Conservation (phyloP, 2,329 filamentous ascomycete species). For the Xylaria sp. region DNA sequence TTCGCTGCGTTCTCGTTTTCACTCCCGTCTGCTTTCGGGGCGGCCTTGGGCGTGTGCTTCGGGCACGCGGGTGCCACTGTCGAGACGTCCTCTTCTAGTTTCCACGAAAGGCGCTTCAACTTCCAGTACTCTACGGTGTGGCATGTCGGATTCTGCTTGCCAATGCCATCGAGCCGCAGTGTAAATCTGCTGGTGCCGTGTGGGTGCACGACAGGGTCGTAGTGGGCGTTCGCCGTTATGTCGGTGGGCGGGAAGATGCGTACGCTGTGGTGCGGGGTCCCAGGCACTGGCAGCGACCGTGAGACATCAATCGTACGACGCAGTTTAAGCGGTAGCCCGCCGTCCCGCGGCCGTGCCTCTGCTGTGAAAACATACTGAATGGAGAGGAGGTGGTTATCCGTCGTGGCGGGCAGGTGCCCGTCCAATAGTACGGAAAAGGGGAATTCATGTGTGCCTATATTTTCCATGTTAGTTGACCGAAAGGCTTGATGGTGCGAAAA, state of each 20-base stretch:
- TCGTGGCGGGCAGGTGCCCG: conserved; percentile 86
- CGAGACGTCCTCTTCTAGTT: conserved; percentile 87
- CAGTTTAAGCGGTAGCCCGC: conserved; percentile 70
- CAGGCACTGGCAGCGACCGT: conserved; percentile 79
- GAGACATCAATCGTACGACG: conserved; percentile 77
- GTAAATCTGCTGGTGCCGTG: conserved; percentile 83
- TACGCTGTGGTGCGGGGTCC: conserved; percentile 86
- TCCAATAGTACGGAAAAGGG: conserved; percentile 90
- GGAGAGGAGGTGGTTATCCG: conserved; percentile 76
- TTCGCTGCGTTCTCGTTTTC: conserved; percentile 44
- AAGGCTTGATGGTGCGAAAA: background rate
- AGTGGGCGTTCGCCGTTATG: conserved; percentile 84
- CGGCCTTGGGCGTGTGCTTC: conserved; percentile 72
- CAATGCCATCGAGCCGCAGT: conserved; percentile 87
- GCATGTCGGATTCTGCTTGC: conserved; percentile 73
- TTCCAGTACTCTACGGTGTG: conserved; percentile 85
- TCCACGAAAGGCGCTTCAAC: conserved; percentile 91
- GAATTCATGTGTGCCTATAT: conserved; percentile 75
- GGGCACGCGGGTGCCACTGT: conserved; percentile 82
- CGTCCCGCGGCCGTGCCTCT: conserved; percentile 69
- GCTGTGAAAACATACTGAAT: conserved; percentile 85
- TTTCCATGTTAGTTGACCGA: conserved; percentile 46
- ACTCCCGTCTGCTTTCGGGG: conserved; percentile 50
- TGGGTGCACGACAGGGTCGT: conserved; percentile 86
- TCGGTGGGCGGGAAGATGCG: conserved; percentile 97